Percentiles rank a stretch among this genome's conserved stretches.
Evolutionary conservation across 2,329 filamentous ascomycete genomes (phyloP).

Genomic region (Domatiomyces catenatus): DNA sequence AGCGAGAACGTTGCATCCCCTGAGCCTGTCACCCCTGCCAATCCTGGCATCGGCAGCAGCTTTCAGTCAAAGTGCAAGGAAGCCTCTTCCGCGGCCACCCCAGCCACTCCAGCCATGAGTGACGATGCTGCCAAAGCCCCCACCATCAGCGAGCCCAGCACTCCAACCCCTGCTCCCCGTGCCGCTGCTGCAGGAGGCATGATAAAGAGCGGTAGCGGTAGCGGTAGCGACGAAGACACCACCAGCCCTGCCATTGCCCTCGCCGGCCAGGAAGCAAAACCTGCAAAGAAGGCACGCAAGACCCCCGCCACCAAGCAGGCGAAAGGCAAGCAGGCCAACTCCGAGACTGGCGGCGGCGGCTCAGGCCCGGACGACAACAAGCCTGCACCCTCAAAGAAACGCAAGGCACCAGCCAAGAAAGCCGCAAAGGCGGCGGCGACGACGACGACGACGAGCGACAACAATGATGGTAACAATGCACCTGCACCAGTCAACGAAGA

Average conservation of each 20-base stretch:
- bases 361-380: slow-evolving; percentile 2
- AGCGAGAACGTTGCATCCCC: not conserved
- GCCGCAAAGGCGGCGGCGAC: not conserved
- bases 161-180: slow-evolving; percentile 1
- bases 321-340: slow-evolving; percentile 1
- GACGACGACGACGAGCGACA: no score
- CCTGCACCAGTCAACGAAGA: not conserved
- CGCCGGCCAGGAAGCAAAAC: slow-evolving; percentile 7
- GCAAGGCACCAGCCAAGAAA: slow-evolving; percentile 13
- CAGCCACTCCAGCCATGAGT: not conserved
- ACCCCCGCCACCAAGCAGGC: slow-evolving; percentile 17
- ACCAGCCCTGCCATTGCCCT: slow-evolving; percentile 3
- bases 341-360: not conserved
- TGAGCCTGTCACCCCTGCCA: not conserved
- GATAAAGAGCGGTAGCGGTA: no score
- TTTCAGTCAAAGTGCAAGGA: not conserved
- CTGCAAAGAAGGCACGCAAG: slow-evolving; percentile 10
- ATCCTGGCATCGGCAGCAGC: not conserved
- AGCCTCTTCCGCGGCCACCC: not conserved
- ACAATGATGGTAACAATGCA: slow-evolving; percentile 4
- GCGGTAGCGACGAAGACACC: not conserved
- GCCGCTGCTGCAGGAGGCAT: slow-evolving; percentile 3
- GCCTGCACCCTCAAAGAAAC: slow-evolving; percentile 3
- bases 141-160: slow-evolving; percentile 2
- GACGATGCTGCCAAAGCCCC: not conserved